A percentile compares a stretch with the other conserved stretches of the same genome.
phyloP scores from a whole-genome alignment of 768 basidiomycete species.

The Hericium coralloides region DNA sequence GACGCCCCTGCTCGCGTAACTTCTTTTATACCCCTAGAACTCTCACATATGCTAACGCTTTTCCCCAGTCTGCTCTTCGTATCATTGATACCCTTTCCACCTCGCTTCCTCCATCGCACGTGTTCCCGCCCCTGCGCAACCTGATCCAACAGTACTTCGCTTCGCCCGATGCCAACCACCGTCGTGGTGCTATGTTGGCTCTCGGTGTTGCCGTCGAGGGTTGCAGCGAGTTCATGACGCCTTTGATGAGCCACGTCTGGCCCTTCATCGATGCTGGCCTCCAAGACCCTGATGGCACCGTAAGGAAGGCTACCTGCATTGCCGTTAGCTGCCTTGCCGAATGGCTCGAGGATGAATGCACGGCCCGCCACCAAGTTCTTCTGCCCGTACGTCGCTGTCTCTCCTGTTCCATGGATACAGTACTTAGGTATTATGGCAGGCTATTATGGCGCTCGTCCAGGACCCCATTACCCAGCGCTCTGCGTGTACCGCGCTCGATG shows the following conservation, averaged over 20 bases:
- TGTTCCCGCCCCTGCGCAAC: constrained; percentile 83
- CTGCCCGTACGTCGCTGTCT: constrained; percentile 55
- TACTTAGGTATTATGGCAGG: constrained; percentile 30
- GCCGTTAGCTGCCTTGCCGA: constrained; percentile 95
- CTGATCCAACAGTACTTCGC: constrained; percentile 82
- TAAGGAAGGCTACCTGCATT: constrained; percentile 93
- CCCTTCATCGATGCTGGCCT: constrained; percentile 87
- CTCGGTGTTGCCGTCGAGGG: constrained; percentile 96
- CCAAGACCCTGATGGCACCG: constrained; percentile 70
- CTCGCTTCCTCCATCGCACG: constrained; percentile 86
- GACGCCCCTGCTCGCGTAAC: constrained; percentile 86
- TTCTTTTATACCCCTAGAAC: background rate
- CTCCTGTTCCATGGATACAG: background rate
- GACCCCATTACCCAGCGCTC: constrained; percentile 80
- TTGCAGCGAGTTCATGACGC: constrained; percentile 96
- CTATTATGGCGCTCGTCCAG: constrained; percentile 85
- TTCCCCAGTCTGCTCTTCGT: constrained; percentile 76
- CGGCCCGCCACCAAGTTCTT: constrained; percentile 70
- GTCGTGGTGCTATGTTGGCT: constrained; percentile 91
- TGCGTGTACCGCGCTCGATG: constrained; percentile 96
- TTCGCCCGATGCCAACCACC: constrained; percentile 65
- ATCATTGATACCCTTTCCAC: constrained; percentile 91
- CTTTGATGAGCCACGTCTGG: constrained; percentile 88
- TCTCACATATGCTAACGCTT: constrained; percentile 5
- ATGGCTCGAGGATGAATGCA: constrained; percentile 92